Base-by-base conservation (phyloP, 225 moss, liverwort and hornwort genomes). In the Lunularia cruciata region DNA sequence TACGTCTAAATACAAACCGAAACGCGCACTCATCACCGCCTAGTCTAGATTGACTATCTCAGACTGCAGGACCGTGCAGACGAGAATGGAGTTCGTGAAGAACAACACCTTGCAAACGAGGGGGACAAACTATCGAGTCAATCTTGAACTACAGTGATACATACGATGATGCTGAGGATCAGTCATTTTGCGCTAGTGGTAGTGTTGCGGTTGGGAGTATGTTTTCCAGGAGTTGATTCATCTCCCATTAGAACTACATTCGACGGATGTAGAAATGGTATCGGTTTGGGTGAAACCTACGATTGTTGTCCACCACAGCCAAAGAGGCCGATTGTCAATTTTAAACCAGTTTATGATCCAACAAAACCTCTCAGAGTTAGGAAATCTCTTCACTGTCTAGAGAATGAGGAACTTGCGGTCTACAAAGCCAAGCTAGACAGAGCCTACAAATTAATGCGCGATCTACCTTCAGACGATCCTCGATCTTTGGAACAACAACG, bases 401-500 rank as follows among this genome's bases (percentile, higher is more conserved):
- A 73, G 23, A 55, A 51, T 7, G 61, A 37, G 4, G 54, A 54
- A 26, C 7, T 26, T 8, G 7, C 54, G 26, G 5, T 8, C 9
- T 89, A 80, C 67, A 66, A 74, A 51, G 72, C 66, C 2, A 87
- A 87, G 72, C 82, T 84, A 34, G 53, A 75, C 0, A 57, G 0
- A 28, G 89, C 79, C 36, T 87, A 87, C 0, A 43, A 30, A 25
- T 25, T 85, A 32, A 83, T 90, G 60, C 12, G 18, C 6, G 48
- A 11, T 43, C 16, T 43, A 16, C 43, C 43, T 1, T 11, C 43
- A 16, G 43, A 80, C 3, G 89, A 89, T 59, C 84, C 84, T 28
- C 87, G 87, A 30, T 90, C 89, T 1, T 57, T 82, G 2, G 0
- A 0, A 0, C 73, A 75, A 3, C 89, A 90, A 46, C 74, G 57